phyloP scores from a whole-genome alignment of 1,284 basidiomycete genomes.

The Blastosporella zonata region DNA sequence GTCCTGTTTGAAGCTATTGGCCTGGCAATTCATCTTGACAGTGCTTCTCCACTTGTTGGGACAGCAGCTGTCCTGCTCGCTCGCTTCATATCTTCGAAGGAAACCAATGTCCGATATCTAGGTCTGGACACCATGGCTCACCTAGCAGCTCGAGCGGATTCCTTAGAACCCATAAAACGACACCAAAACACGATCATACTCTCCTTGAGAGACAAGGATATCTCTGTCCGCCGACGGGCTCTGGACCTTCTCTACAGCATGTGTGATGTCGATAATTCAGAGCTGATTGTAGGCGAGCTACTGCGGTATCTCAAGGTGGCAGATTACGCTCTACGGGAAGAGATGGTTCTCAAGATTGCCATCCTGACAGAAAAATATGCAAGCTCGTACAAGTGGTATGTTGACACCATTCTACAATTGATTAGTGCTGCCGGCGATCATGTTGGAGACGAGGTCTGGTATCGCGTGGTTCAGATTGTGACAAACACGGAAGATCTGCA shows the following conservation, averaged over 20 bases:
- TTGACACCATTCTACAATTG: slow-evolving; percentile 93
- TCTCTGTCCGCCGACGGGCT: slow-evolving; percentile 91
- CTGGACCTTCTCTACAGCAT: slow-evolving; percentile 97
- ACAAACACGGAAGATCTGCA: slow-evolving; percentile 98
- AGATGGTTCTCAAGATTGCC: slow-evolving; percentile 98
- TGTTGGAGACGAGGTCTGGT: slow-evolving; percentile 99
- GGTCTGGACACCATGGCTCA: slow-evolving; percentile 99
- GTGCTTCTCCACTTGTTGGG: slow-evolving; percentile 85
- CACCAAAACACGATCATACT: slow-evolving; percentile 96
- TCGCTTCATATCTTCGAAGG: slow-evolving; percentile 94
- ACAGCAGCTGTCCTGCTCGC: slow-evolving; percentile 92
- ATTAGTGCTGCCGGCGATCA: slow-evolving; percentile 97
- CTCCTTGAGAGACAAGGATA: slow-evolving; percentile 94
- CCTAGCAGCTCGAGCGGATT: slow-evolving; percentile 89
- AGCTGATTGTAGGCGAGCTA: slow-evolving; percentile 92
- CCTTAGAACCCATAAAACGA: slow-evolving; percentile 89
- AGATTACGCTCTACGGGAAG: slow-evolving; percentile 93
- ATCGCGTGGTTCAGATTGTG: slow-evolving; percentile 96
- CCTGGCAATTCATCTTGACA: slow-evolving; percentile 95
- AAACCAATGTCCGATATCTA: slow-evolving; percentile 98
- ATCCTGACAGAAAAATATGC: slow-evolving; percentile 98
- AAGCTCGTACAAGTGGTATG: slow-evolving; percentile 93
- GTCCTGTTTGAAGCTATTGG: slow-evolving; percentile 98
- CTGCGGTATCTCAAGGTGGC: slow-evolving; percentile 91
- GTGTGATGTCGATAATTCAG: slow-evolving; percentile 96